Evolutionary conservation across 495 filamentous ascomycete genomes (phyloP).

Genomic region (Penicillium subrubescens): DNA sequence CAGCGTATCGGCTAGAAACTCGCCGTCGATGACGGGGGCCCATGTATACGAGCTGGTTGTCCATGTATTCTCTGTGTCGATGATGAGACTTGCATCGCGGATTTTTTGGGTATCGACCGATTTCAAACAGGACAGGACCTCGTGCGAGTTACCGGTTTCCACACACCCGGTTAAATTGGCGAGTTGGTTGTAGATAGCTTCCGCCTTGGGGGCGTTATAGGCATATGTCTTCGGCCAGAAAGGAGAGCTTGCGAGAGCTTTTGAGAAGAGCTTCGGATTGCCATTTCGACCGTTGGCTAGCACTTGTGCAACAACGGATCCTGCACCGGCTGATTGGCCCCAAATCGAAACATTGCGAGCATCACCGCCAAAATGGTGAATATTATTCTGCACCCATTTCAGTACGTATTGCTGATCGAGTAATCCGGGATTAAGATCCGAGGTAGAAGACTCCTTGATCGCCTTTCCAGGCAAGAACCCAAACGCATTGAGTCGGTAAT

Average conservation of each 20-base stretch:
- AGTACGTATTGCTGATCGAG: conserved; percentile 52
- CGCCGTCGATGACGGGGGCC: conserved; percentile 62
- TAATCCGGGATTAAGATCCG: conserved; percentile 54
- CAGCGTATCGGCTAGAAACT: conserved; percentile 50
- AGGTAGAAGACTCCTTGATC: conserved; percentile 46
- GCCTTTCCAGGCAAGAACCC: conserved; percentile 58
- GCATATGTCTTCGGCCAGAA: conserved; percentile 64
- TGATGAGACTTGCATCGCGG: conserved; percentile 46
- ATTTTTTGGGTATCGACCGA: conserved; percentile 50
- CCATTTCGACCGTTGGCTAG: conserved; percentile 47
- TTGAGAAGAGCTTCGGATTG: conserved; percentile 44
- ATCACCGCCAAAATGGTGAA: conserved; percentile 54
- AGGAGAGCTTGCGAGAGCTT: conserved; percentile 60
- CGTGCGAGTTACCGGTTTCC: conserved; percentile 15
- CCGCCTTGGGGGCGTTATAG: conserved; percentile 50
- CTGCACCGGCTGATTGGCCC: conserved; percentile 58
- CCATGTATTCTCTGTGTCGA: conserved; percentile 50
- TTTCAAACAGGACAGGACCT: conserved; percentile 54
- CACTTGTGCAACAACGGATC: conserved; percentile 57
- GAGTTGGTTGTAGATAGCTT: conserved; percentile 50
- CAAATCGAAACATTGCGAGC: conserved; percentile 52
- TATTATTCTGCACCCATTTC: conserved; percentile 57
- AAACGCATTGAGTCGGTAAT: conserved; percentile 61
- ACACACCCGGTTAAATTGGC: conserved; percentile 50
- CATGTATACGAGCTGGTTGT: conserved; percentile 57